Conservation (phyloP, 2,329 filamentous ascomycete species). For the Alternaria gaisen region DNA sequence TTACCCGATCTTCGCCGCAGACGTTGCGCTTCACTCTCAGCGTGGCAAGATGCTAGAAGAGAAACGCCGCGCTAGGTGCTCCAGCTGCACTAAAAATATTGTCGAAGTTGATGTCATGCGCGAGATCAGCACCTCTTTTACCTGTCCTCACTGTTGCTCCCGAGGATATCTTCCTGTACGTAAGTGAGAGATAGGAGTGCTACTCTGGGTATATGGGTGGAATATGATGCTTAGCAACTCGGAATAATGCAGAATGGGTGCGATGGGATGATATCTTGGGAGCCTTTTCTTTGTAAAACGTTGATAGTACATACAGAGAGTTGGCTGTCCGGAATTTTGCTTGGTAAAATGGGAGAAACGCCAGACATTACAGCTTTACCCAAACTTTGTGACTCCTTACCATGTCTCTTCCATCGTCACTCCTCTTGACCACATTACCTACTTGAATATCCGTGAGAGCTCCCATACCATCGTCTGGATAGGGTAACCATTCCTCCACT, state of each 20-base stretch:
- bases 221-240: too few species aligned
- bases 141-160: too few species aligned
- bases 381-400: conserved; percentile 13
- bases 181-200: too few species aligned
- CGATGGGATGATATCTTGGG: too few species aligned
- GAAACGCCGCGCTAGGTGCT: too few species aligned
- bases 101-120: too few species aligned
- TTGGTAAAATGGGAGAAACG: not conserved
- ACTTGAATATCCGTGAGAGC: not conserved
- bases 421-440: not conserved
- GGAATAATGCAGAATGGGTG: too few species aligned
- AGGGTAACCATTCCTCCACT: too few species aligned
- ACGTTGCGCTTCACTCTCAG: not conserved
- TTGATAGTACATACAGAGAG: too few species aligned
- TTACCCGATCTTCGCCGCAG: not conserved
- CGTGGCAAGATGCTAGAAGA: not conserved
- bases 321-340: not conserved
- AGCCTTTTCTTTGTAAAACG: accelerated
- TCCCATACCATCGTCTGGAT: not conserved
- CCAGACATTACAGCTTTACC: not conserved
- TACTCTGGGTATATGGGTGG: too few species aligned
- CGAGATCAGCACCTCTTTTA: too few species aligned
- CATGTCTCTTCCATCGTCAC: conserved; percentile 9
- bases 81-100: too few species aligned
- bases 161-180: accelerated